Base-by-base conservation (phyloP, 805 yeast genomes). In the Hanseniaspora nectarophila region DNA sequence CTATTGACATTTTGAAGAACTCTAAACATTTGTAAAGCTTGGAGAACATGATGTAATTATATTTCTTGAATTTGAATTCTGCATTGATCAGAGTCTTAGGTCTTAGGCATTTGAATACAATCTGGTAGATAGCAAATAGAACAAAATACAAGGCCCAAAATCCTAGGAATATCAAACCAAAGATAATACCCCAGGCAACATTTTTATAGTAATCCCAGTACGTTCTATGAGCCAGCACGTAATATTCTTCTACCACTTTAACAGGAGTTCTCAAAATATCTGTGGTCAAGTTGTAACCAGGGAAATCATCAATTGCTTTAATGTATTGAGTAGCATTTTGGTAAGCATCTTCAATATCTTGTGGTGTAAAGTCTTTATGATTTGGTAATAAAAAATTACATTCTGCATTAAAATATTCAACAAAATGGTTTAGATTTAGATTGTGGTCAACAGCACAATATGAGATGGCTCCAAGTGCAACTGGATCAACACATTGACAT, bases 121-220 rank as follows among this genome's bases (percentile, higher is more conserved):
- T 33, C 52, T 60, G 61, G 56, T 57, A 58, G 13, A 75, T 21
- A 1, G 70, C 70, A 3, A 74, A 69, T 26, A 71, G 24, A 0
- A 77, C 35, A 50, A 76, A 58, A 37, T 78, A 63, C 1, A 68
- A 47, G 4, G 67, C 73, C 80, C 81, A 76, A 56, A 72, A 76
- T 0, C 75, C 73, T 23, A 78, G 51, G 35, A 72, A 56, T 1
- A 70, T 77, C 9, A 70, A 64, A 35, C 76, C 82, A 60, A 73
- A 64, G 54, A 64, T 68, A 28, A 75, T 68, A 2, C 81, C 73
- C 24, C 65, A 64, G 51, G 68, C 70, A 6, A 61, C 43, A 29
- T 54, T 50, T 12, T 31, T 12, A 33, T 45, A 54, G 35, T 47
- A 38, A 15, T 32, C 35, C 15, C 40, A 34, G 15, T 29, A 31